Evolutionary conservation across 192 early-diverging fungal genomes (phyloP).

Genomic region (Phycomyces nitens): DNA sequence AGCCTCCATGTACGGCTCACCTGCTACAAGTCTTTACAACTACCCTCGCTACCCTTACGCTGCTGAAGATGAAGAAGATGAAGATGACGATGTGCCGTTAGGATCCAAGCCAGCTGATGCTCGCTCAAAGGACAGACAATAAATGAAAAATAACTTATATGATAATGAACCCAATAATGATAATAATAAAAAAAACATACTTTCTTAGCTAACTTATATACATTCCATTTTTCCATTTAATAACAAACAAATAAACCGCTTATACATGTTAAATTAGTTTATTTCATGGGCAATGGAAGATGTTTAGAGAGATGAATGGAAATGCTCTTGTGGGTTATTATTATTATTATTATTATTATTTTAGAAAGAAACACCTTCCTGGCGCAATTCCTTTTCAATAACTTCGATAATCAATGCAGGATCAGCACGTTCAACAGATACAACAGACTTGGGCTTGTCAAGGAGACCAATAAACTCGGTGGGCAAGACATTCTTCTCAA

Average conservation of each 20-base stretch:
- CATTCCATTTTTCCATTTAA: too few relatives aligned
- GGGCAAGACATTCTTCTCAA: constrained; percentile 57
- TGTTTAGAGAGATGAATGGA: too few relatives aligned
- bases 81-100: constrained; percentile 35
- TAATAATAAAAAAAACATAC: too few relatives aligned
- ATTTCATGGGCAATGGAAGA: too few relatives aligned
- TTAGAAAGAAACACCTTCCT: constrained; percentile 36
- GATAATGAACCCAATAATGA: too few relatives aligned
- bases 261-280: too few relatives aligned
- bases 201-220: too few relatives aligned
- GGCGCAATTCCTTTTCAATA: constrained; percentile 48
- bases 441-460: constrained; percentile 65
- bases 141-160: not conserved
- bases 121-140: not conserved
- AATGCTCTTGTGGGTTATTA: too few relatives aligned
- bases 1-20: constrained; percentile 9
- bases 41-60: not conserved
- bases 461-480: constrained; percentile 66
- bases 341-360: not conserved
- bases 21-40: not conserved
- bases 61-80: constrained; percentile 26
- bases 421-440: constrained; percentile 47
- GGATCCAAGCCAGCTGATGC: constrained; percentile 6
- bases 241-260: too few relatives aligned
- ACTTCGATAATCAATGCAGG: constrained; percentile 47